Base-by-base conservation (phyloP, 164 flowering plant species). In the Kalanchoe fedtschenkoi region DNA sequence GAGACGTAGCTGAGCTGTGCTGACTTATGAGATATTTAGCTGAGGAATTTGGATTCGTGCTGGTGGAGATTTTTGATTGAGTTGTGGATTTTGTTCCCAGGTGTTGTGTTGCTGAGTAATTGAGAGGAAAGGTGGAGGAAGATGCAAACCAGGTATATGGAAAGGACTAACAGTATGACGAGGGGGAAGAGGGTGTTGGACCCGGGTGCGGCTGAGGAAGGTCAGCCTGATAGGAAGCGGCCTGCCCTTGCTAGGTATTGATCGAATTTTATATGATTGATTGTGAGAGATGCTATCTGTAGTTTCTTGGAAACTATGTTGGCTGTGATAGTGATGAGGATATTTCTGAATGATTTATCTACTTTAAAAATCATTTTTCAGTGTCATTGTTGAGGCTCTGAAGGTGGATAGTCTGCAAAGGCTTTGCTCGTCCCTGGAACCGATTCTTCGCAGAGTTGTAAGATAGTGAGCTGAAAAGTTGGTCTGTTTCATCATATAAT, bases 391-490 rank as follows among this genome's bases (percentile, higher is more conserved):
- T 63, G 99, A 93, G 73, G 99, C 99, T 59, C 87, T 93, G 22
- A 90, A 93, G 78, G 83, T 90, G 77, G 97, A 93, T 70, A 90
- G 91, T 72, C 77, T 93, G 65, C 97, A 93, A 72, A 88, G 78
- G 66, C 95, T 93, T 63, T 93, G 96, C 77, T 90, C 99, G 34
- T 90, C 99, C n/a, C 67, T 93, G 80, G 99, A 93, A 80, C 99
- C 99, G 51, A 79, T 93, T 80, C 97, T 93, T 65, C 92, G 97
- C 15, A 82, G 88, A 83, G 95, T 93, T 71, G 99, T 93, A 88
- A 88, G 97, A 63, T 22, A 11, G 17, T 58, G 10, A 33, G 28
- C n/a, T 39, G 43, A 22, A 24, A 38, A 5, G n/a, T 63, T 44
- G 7, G 24, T 47, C 67, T 61, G 8, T 0, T 41, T 29, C 41